These are phyloP conservation scores for Marsdenia floribunda DNA, from an alignment of 257 asterid species.

Conservation along the genomic window DNA sequence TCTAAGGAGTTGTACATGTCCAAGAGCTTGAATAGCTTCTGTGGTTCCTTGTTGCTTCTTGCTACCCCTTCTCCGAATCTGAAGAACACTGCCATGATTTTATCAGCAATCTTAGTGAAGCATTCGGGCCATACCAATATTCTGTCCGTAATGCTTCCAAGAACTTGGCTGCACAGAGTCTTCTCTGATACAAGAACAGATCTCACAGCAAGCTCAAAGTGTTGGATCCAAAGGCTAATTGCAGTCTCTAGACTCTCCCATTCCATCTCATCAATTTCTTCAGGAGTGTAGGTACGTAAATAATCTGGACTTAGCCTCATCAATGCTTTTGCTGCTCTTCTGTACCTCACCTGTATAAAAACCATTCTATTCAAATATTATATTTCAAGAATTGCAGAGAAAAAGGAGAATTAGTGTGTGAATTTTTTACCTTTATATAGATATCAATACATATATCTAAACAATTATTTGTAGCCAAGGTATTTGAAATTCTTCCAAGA, in stretches of 20 bases:
- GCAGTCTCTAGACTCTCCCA: slow-evolving; percentile 72
- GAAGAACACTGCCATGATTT: slow-evolving; percentile 89
- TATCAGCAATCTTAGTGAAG: slow-evolving; percentile 71
- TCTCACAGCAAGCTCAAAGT: slow-evolving; percentile 53
- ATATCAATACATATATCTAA: slow-evolving; percentile 78
- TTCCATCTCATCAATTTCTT: slow-evolving; percentile 67
- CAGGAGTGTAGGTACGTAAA: slow-evolving; percentile 58
- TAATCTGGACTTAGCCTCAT: slow-evolving; percentile 70
- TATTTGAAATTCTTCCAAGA: slow-evolving; percentile 49
- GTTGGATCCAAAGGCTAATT: slow-evolving; percentile 67
- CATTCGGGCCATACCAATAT: slow-evolving; percentile 57
- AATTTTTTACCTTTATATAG: slow-evolving; percentile 49
- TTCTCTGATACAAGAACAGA: slow-evolving; percentile 60
- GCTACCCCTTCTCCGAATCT: slow-evolving; percentile 88
- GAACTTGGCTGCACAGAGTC: slow-evolving; percentile 43
- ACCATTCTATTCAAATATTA: not conserved
- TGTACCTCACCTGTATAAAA: slow-evolving; percentile 53
- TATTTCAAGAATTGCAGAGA: not conserved
- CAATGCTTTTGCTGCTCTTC: slow-evolving; percentile 80
- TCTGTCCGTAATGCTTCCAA: slow-evolving; percentile 48
- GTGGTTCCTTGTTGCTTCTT: slow-evolving; percentile 70
- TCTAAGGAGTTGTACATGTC: slow-evolving; percentile 67
- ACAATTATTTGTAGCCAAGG: slow-evolving; percentile 64
- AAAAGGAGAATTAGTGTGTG: too few species aligned
- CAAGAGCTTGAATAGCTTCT: slow-evolving; percentile 79